Conservation (phyloP, 495 filamentous ascomycete species). For the Choiromyces venosus region DNA sequence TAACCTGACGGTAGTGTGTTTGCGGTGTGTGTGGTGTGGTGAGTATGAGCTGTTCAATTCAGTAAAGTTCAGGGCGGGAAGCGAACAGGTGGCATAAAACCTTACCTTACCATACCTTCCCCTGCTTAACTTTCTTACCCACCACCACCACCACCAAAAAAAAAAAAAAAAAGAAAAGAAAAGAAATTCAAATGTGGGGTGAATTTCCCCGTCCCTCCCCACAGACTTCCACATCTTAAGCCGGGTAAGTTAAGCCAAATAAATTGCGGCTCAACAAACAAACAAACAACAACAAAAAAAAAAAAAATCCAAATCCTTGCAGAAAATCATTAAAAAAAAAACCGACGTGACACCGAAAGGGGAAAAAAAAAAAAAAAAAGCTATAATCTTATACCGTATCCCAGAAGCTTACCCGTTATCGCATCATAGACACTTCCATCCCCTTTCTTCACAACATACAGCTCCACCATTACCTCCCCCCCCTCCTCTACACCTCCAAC, state of each 20-base stretch:
- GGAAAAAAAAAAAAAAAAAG: too few species aligned
- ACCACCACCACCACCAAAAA: neutral
- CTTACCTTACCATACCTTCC: too few species aligned
- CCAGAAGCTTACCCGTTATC: neutral
- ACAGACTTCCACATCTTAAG: too few species aligned
- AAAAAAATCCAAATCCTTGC: conserved; percentile 2
- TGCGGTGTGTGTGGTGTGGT: neutral
- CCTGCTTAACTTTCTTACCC: too few species aligned
- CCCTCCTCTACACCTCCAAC: conserved; percentile 2
- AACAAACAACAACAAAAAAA: too few species aligned
- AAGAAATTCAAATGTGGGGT: too few species aligned
- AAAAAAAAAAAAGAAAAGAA: too few species aligned
- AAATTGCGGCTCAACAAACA: neutral
- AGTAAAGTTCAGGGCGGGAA: neutral
- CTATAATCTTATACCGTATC: neutral
- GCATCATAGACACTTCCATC: neutral
- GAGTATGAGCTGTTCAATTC: neutral
- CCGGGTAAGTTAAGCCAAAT: neutral
- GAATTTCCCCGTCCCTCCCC: too few species aligned
- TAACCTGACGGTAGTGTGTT: neutral
- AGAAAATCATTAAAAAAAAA: neutral
- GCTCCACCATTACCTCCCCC: neutral
- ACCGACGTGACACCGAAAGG: neutral
- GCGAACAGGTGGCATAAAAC: neutral
- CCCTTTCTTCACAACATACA: neutral